Evolutionary conservation across 75 land plant species (phyloP), one percentile per base, ranked within the genome.

Genomic region (Pinus taeda): DNA sequence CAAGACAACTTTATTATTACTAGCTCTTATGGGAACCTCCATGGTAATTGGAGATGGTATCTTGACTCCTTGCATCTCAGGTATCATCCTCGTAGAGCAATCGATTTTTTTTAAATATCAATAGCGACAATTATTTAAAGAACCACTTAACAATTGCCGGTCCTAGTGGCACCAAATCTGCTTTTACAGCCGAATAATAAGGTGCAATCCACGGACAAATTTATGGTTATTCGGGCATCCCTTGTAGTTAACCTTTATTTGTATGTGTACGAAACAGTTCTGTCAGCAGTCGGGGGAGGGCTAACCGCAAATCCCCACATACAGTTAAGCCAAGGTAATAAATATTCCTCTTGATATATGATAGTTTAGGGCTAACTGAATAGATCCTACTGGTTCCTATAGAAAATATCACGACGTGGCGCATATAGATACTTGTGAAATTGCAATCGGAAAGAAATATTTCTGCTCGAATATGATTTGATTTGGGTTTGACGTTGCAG

Each of bases 231-330:
- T 45, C 53, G 0, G 0, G 5, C 5, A 42, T 45, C 1, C 1
- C 11, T 49, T 8, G 1, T 9, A 0, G 1, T 49, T 49, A 8
- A 49, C 55, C 55, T 49, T 9, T 9, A 9, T 49, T 29, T 14
- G 33, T 15, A 36, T 15, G 15, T 30, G 33, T 64, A 60, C n/a
- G 15, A 14, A 81, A 79, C 85, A 93, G 96, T 93, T 36, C 79
- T 88, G 78, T 85, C 96, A 60, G 96, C 96, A 75, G 88, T 91
- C 60, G 85, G 77, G 86, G 96, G n/a, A n/a, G n/a, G 96, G 4
- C 73, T 93, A 22, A 83, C 90, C 4, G 0, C 17, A 64, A 30
- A 9, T 5, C 1, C 22, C 39, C 6, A 5, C 33, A 2, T 33
- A 33, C 33, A 33, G 0, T 1, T 64, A 6, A 15, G 4, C 67